These are phyloP conservation scores for Elsinoe australis DNA, from an alignment of 2,329 filamentous ascomycete genomes.

Conservation along the genomic window DNA sequence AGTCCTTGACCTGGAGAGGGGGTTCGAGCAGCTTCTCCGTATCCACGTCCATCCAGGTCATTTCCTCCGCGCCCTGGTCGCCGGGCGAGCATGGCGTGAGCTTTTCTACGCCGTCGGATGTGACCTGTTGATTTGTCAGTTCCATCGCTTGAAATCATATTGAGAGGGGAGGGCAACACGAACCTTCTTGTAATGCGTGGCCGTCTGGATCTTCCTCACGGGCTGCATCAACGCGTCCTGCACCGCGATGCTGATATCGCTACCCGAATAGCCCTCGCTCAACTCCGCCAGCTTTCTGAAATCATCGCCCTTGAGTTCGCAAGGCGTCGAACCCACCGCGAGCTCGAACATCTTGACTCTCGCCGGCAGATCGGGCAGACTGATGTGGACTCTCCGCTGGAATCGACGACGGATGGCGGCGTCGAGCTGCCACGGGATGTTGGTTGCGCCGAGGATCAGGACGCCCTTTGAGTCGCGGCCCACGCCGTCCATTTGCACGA, in stretches of 20 bases:
- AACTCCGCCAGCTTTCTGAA: slow-evolving; percentile 71
- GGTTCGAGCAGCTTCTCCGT: slow-evolving; percentile 81
- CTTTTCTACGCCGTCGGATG: slow-evolving; percentile 57
- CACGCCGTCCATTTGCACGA: slow-evolving; percentile 99
- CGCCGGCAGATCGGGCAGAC: slow-evolving; percentile 76
- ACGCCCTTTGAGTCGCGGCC: slow-evolving; percentile 92
- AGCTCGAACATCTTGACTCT: slow-evolving; percentile 94
- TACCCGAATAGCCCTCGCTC: slow-evolving; percentile 91
- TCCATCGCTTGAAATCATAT: not conserved
- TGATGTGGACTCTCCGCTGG: slow-evolving; percentile 92
- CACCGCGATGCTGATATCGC: slow-evolving; percentile 90
- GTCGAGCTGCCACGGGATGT: slow-evolving; percentile 98
- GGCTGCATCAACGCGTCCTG: slow-evolving; percentile 97
- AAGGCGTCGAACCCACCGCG: slow-evolving; percentile 86
- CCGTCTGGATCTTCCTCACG: slow-evolving; percentile 90
- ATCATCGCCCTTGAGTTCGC: slow-evolving; percentile 68
- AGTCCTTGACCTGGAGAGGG: slow-evolving; percentile 80
- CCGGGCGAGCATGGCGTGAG: slow-evolving; percentile 91
- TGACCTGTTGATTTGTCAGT: slow-evolving; percentile 47
- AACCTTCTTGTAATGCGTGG: slow-evolving; percentile 95
- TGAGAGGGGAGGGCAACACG: slow-evolving; percentile 18
- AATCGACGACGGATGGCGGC: slow-evolving; percentile 92
- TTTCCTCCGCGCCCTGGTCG: slow-evolving; percentile 75
- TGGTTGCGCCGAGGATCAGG: slow-evolving; percentile 89
- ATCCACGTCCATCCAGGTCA: slow-evolving; percentile 85